phyloP scores from a whole-genome alignment of 2,329 filamentous ascomycete species.

The Pestalotiopsis sp. region DNA sequence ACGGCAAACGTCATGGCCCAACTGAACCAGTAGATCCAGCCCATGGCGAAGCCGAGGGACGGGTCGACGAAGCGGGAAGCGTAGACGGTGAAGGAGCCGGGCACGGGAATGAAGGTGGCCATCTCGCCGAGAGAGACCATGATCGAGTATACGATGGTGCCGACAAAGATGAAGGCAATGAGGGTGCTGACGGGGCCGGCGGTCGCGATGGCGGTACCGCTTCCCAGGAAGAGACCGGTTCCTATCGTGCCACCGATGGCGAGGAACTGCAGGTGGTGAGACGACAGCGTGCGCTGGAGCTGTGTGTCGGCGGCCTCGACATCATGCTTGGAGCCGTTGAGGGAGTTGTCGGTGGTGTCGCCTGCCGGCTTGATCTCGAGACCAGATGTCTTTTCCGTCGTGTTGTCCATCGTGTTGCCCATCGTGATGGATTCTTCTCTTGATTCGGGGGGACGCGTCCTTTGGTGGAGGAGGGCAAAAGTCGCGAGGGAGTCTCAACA shows the following conservation, averaged over 20 bases:
- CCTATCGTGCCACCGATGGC: constrained; percentile 63
- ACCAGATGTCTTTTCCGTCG: constrained; percentile 3
- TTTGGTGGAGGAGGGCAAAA: background rate
- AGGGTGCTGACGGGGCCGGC: constrained; percentile 68
- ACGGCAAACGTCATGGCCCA: constrained; percentile 74
- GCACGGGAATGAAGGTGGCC: constrained; percentile 75
- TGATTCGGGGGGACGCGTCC: background rate
- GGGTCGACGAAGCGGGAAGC: constrained; percentile 71
- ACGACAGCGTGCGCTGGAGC: constrained; percentile 32
- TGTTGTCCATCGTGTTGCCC: background rate
- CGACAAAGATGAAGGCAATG: constrained; percentile 70
- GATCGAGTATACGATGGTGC: constrained; percentile 72
- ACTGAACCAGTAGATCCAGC: constrained; percentile 83
- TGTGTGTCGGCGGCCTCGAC: constrained; percentile 30
- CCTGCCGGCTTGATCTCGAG: constrained; percentile 7
- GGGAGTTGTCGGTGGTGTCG: background rate
- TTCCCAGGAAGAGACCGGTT: constrained; percentile 73
- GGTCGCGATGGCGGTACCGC: constrained; percentile 61
- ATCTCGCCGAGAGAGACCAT: constrained; percentile 74
- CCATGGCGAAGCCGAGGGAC: constrained; percentile 74
- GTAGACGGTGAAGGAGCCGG: constrained; percentile 76
- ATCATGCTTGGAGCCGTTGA: constrained; percentile 22
- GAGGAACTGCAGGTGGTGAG: constrained; percentile 37
- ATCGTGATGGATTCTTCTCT: background rate
- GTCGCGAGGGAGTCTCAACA: background rate